phyloP scores from a whole-genome alignment of 2,329 filamentous ascomycete genomes.

The Tolypocladium sp. region DNA sequence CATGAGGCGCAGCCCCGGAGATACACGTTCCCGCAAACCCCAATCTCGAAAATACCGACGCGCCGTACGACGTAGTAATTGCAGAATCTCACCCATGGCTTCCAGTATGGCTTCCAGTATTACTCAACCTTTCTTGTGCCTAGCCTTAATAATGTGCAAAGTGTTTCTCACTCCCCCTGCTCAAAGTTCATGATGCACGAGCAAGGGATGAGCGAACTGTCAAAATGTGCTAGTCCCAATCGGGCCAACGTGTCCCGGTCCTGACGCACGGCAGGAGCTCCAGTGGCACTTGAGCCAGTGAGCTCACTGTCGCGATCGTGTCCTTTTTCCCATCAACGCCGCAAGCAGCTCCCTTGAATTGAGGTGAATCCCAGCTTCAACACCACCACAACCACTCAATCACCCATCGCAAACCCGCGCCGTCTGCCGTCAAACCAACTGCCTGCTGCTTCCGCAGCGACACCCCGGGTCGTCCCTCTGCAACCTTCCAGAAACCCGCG shows the following conservation, averaged over 20 bases:
- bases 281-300: neutral
- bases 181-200: neutral
- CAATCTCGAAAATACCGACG: no score
- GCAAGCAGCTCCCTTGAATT: neutral
- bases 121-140: no score
- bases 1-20: neutral
- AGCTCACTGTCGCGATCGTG: slow-evolving; percentile 5
- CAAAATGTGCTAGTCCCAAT: slow-evolving; percentile 1
- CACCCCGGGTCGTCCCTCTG: neutral
- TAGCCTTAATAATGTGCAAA: neutral
- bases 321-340: slow-evolving; percentile 2
- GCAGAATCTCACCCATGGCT: no score
- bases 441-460: neutral
- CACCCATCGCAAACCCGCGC: neutral
- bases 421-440: neutral
- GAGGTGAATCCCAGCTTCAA: neutral
- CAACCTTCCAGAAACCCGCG: neutral
- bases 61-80: no score
- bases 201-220: neutral
- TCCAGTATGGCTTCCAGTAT: no score
- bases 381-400: neutral
- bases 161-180: neutral
- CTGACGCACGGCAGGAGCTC: neutral
- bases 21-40: neutral
- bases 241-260: neutral